Conservation (phyloP, 2,329 filamentous ascomycete species). For the Phaeoacremonium minimum region DNA sequence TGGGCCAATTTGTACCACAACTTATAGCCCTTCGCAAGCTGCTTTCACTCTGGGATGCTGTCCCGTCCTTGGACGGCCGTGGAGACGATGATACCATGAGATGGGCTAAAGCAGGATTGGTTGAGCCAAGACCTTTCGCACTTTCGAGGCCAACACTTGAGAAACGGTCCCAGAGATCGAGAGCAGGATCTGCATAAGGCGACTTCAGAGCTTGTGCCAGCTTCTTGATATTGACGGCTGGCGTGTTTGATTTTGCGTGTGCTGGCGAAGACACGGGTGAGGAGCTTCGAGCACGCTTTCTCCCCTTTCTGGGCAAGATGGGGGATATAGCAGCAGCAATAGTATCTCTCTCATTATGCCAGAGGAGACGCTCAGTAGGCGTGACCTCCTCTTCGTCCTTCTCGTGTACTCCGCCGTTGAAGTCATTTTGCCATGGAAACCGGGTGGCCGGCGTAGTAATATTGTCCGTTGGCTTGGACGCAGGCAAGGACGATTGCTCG, state of each 20-base stretch:
- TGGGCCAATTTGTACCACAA: constrained; percentile 68
- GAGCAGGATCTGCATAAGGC: constrained; percentile 66
- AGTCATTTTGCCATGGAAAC: constrained; percentile 55
- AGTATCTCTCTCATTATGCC: constrained; percentile 48
- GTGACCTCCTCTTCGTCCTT: constrained; percentile 45
- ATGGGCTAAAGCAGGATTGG: constrained; percentile 57
- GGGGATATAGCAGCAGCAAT: constrained; percentile 38
- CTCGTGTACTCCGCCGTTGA: constrained; percentile 36
- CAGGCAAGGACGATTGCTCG: constrained; percentile 8
- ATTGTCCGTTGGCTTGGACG: constrained; percentile 17
- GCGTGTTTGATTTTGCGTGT: constrained; percentile 34
- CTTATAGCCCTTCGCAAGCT: constrained; percentile 62
- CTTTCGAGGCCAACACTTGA: constrained; percentile 46
- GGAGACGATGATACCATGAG: constrained; percentile 69
- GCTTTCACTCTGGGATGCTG: constrained; percentile 34
- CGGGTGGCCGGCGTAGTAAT: constrained; percentile 46
- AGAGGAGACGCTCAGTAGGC: constrained; percentile 57
- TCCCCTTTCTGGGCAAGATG: constrained; percentile 44
- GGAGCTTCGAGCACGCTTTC: constrained; percentile 69
- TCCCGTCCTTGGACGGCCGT: constrained; percentile 44
- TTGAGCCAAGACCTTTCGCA: constrained; percentile 35
- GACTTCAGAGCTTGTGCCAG: constrained; percentile 58
- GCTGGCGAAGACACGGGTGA: constrained; percentile 68
- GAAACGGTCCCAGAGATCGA: constrained; percentile 76
- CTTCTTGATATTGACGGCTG: constrained; percentile 53